These are phyloP conservation scores for Saksenaea vasiformis DNA, from an alignment of 371 early-diverging fungal genomes.

Conservation along the genomic window DNA sequence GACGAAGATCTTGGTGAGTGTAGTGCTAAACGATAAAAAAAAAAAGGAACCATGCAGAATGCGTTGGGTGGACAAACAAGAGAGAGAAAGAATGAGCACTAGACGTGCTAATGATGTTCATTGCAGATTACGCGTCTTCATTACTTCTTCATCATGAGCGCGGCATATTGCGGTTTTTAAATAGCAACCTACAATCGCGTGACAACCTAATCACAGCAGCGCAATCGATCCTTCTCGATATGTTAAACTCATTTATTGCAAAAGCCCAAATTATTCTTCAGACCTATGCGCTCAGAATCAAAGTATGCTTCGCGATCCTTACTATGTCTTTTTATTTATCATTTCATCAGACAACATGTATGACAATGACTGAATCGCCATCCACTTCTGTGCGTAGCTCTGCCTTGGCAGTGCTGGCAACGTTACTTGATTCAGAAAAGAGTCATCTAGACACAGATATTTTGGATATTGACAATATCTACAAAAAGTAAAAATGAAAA, in stretches of 20 bases:
- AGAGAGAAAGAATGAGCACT: background rate
- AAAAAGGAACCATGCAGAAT: background rate
- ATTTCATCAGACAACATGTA: conserved; percentile 17
- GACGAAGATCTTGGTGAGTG: conserved; percentile 40
- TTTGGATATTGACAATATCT: conserved; percentile 65
- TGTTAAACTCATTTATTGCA: conserved; percentile 29
- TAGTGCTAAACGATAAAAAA: background rate
- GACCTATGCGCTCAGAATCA: conserved; percentile 23
- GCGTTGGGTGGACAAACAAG: background rate
- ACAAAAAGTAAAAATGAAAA: conserved; percentile 49
- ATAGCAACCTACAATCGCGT: conserved; percentile 11
- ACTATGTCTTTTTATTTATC: background rate
- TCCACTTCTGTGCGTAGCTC: conserved; percentile 16
- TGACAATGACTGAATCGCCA: conserved; percentile 9
- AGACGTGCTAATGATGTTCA: background rate
- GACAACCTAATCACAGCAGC: conserved; percentile 21
- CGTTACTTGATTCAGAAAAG: conserved; percentile 15
- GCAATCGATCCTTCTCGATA: conserved; percentile 21
- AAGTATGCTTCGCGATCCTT: conserved; percentile 12
- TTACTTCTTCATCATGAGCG: conserved; percentile 30
- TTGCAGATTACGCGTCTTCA: conserved; percentile 39
- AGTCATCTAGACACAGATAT: conserved; percentile 16
- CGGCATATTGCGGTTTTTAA: conserved; percentile 28
- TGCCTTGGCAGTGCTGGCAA: conserved; percentile 22
- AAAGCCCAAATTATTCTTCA: conserved; percentile 23